Conservation (phyloP, 441 rosid species). For the Populus hybrid region DNA sequence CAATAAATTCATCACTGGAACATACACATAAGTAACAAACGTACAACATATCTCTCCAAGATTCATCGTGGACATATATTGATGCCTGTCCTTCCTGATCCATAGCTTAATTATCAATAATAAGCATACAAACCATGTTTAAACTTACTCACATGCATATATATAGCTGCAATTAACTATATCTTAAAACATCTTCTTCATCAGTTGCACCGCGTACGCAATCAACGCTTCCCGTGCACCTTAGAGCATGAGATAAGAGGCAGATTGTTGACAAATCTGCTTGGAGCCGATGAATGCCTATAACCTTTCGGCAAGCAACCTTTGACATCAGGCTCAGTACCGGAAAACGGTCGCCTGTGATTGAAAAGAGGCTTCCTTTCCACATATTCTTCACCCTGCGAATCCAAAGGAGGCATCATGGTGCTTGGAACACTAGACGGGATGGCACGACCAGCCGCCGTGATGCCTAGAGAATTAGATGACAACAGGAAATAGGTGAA, state of each 20-base stretch:
- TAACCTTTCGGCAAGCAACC: conserved; percentile 78
- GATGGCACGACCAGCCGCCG: conserved; percentile 39
- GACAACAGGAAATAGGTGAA: conserved; percentile 22
- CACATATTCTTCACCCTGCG: conserved; percentile 24
- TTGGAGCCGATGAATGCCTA: conserved; percentile 69
- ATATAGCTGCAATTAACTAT: neutral
- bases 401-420: conserved; percentile 31
- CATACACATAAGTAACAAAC: neutral
- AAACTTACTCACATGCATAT: neutral
- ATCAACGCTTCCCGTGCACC: neutral
- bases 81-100: neutral
- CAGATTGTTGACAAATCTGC: conserved; percentile 68
- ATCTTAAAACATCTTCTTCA: neutral
- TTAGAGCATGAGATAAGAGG: conserved; percentile 45
- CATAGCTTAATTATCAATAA: neutral
- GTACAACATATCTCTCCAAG: neutral
- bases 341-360: conserved; percentile 25
- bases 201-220: neutral
- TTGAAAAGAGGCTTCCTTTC: conserved; percentile 38
- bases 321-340: conserved; percentile 38
- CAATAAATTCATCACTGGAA: neutral
- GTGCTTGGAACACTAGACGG: conserved; percentile 66
- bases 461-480: neutral
- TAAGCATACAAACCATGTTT: neutral
- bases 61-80: neutral